Percentiles rank a stretch among this genome's conserved stretches.
Evolutionary conservation across 371 early-diverging fungal species (phyloP).

Genomic region (Saksenaea oblongispora): DNA sequence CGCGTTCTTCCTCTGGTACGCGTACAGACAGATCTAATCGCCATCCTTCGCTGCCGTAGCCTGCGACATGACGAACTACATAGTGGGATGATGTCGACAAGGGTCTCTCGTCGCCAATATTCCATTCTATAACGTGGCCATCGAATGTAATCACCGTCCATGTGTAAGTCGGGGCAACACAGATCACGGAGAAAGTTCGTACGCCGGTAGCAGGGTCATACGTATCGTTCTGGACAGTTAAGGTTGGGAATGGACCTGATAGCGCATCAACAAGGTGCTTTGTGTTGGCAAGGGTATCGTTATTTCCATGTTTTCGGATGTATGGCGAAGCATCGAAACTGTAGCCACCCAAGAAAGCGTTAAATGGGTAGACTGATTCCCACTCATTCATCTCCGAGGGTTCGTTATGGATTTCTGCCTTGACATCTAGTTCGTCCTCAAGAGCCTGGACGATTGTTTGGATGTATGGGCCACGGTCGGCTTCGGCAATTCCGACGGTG

Average conservation of each 20-base stretch:
- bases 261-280: constrained; percentile 23
- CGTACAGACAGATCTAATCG: constrained; percentile 43
- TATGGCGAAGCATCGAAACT: constrained; percentile 59
- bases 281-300: not conserved
- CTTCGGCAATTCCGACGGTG: constrained; percentile 58
- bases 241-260: constrained; percentile 41
- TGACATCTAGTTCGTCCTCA: constrained; percentile 40
- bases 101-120: constrained; percentile 52
- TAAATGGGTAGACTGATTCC: constrained; percentile 71
- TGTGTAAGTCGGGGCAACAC: constrained; percentile 60
- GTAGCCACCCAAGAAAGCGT: constrained; percentile 67
- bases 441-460: constrained; percentile 44
- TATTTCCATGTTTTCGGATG: constrained; percentile 34
- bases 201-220: constrained; percentile 54
- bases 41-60: constrained; percentile 64
- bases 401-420: constrained; percentile 34
- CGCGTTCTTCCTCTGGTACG: constrained; percentile 49
- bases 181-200: constrained; percentile 54
- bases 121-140: constrained; percentile 65
- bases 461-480: constrained; percentile 65
- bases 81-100: constrained; percentile 43
- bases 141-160: constrained; percentile 72
- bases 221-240: constrained; percentile 46
- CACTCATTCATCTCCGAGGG: constrained; percentile 53
- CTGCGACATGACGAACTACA: constrained; percentile 67